A percentile compares a stretch with the other conserved stretches of the same genome.
These are phyloP conservation scores for Carpinus viminea DNA, from an alignment of 306 rosid genomes.

Conservation along the genomic window DNA sequence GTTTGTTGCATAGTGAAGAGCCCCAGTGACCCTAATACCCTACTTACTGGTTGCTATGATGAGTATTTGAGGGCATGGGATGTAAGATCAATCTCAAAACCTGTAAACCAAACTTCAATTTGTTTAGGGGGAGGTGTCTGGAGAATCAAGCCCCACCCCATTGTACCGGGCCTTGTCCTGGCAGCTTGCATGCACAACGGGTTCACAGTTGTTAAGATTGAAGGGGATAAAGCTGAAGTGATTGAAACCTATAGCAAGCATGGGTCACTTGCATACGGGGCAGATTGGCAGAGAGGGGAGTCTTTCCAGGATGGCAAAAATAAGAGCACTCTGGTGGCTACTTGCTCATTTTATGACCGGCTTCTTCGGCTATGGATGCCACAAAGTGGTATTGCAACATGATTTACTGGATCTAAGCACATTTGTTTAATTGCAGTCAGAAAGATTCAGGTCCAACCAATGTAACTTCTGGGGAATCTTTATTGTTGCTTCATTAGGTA, in stretches of 20 bases:
- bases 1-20: slow-evolving; percentile 77
- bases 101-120: slow-evolving; percentile 60
- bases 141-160: slow-evolving; percentile 84
- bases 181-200: slow-evolving; percentile 99
- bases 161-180: slow-evolving; percentile 56
- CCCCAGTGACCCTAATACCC: slow-evolving; percentile 53
- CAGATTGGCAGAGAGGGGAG: slow-evolving; percentile 75
- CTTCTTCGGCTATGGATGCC: slow-evolving; percentile 78
- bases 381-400: slow-evolving; percentile 31
- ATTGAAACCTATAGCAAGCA: slow-evolving; percentile 73
- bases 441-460: slow-evolving; percentile 5
- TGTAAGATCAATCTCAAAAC: slow-evolving; percentile 70
- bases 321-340: slow-evolving; percentile 59
- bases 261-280: slow-evolving; percentile 87
- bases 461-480: slow-evolving; percentile 18
- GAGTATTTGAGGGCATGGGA: slow-evolving; percentile 84
- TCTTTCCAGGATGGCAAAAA: slow-evolving; percentile 28
- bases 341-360: slow-evolving; percentile 88
- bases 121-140: slow-evolving; percentile 91
- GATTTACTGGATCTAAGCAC: slow-evolving; percentile 4
- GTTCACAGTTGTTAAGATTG: slow-evolving; percentile 59
- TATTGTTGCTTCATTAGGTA: background rate
- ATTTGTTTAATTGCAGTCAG: background rate
- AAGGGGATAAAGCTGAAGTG: slow-evolving; percentile 51
- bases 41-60: slow-evolving; percentile 82